phyloP scores from a whole-genome alignment of 2,329 filamentous ascomycete species.

The Neofusicoccum kwambonambiense region DNA sequence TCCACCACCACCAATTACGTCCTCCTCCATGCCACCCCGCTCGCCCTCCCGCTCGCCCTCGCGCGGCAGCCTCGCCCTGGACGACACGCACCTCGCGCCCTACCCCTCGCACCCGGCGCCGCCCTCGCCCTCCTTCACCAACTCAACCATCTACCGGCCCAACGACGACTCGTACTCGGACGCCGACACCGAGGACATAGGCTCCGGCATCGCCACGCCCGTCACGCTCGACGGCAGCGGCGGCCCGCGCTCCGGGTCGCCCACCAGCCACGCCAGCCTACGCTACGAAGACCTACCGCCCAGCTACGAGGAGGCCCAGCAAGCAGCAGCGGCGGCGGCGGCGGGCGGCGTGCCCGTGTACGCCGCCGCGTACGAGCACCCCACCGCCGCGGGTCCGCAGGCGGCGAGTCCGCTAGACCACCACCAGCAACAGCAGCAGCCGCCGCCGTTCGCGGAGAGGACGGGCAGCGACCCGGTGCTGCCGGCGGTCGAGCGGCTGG shows the following conservation, averaged over 20 bases:
- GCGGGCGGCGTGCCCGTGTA: too few species aligned
- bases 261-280: slow-evolving; percentile 15
- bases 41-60: not conserved
- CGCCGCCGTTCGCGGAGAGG: not conserved
- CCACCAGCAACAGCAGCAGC: too few species aligned
- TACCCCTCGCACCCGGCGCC: not conserved
- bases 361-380: not conserved
- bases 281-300: slow-evolving; percentile 38
- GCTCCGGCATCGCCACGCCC: not conserved
- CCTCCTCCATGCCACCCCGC: not conserved
- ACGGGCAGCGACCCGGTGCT: not conserved
- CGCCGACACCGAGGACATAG: not conserved
- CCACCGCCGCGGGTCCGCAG: not conserved
- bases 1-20: not conserved
- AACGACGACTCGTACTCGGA: not conserved
- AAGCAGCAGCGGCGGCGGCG: not conserved
- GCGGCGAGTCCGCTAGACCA: too few species aligned
- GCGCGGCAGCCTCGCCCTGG: not conserved
- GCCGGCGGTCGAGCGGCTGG: not conserved
- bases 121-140: slow-evolving; percentile 6
- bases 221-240: not conserved
- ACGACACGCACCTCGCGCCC: not conserved
- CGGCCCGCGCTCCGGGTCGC: not conserved
- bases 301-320: slow-evolving; percentile 36
- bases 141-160: slow-evolving; percentile 7